phyloP scores from a whole-genome alignment of 2,329 filamentous ascomycete species.

The Exophiala dermatitidis region DNA sequence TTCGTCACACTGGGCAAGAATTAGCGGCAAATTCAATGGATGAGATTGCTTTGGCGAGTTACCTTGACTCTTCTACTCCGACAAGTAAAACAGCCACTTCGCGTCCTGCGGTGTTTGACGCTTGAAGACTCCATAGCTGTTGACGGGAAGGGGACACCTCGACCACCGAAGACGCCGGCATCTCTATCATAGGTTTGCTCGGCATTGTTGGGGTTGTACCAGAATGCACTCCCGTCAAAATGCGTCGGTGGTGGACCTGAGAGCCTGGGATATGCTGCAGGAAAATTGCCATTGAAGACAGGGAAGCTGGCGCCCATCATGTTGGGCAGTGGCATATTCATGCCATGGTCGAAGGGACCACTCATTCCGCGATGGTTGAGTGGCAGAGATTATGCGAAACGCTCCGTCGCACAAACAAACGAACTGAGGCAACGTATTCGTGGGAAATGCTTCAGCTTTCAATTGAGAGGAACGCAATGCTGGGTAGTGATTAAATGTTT shows the following conservation, averaged over 20 bases:
- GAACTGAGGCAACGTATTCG: not conserved
- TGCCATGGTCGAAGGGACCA: constrained; percentile 24
- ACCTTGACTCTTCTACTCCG: constrained; percentile 77
- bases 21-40: not conserved
- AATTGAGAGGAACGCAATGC: not conserved
- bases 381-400: constrained; percentile 8
- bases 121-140: constrained; percentile 38
- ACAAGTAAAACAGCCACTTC: constrained; percentile 92
- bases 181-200: constrained; percentile 31
- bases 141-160: constrained; percentile 12
- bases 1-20: constrained; percentile 71
- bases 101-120: constrained; percentile 85
- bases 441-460: not conserved
- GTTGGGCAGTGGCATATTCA: constrained; percentile 22
- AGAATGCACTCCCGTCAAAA: constrained; percentile 39
- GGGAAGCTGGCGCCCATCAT: constrained; percentile 21
- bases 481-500: not conserved
- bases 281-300: constrained; percentile 27
- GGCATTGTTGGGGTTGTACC: constrained; percentile 34
- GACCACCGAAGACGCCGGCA: constrained; percentile 28
- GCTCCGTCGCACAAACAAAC: constrained; percentile 6
- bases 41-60: constrained; percentile 7
- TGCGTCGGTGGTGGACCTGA: constrained; percentile 28
- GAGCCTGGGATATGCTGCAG: constrained; percentile 23
- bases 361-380: constrained; percentile 19